Conservation (phyloP, 805 yeast species). For the Myxozyma udenii region DNA sequence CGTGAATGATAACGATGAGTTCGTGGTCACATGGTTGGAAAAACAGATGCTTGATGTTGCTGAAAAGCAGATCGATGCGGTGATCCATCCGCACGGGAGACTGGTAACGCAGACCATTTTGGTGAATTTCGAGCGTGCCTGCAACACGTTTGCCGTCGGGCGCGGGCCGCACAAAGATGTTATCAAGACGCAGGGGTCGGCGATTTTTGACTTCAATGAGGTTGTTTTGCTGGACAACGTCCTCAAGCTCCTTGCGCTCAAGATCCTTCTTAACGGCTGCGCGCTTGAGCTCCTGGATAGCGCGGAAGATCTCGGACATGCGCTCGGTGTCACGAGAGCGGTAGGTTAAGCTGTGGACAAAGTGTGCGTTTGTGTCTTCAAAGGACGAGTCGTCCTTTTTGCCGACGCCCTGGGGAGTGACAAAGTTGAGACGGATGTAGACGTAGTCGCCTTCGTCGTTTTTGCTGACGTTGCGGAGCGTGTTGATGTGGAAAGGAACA, state of each 20-base stretch:
- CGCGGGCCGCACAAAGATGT: slow-evolving; percentile 87
- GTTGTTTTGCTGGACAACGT: slow-evolving; percentile 88
- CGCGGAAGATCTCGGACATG: slow-evolving; percentile 83
- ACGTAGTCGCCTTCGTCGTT: slow-evolving; percentile 96
- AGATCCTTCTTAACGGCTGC: slow-evolving; percentile 86
- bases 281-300: slow-evolving; percentile 87
- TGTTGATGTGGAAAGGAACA: slow-evolving; percentile 93
- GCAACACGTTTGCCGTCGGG: slow-evolving; percentile 97
- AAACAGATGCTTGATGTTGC: slow-evolving; percentile 87
- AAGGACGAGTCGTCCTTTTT: slow-evolving; percentile 65
- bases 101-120: slow-evolving; percentile 92
- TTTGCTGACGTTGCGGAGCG: slow-evolving; percentile 91
- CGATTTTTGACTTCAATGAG: slow-evolving; percentile 77
- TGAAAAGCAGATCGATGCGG: slow-evolving; percentile 79
- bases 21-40: slow-evolving; percentile 97
- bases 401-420: slow-evolving; percentile 73
- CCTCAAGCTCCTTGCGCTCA: slow-evolving; percentile 87
- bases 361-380: slow-evolving; percentile 84
- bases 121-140: slow-evolving; percentile 86
- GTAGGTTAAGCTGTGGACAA: slow-evolving; percentile 79
- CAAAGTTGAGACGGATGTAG: slow-evolving; percentile 82
- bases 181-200: slow-evolving; percentile 81
- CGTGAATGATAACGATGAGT: slow-evolving; percentile 84
- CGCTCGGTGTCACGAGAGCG: slow-evolving; percentile 89
- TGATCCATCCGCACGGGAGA: slow-evolving; percentile 82